These are phyloP conservation scores for Pythium volutum DNA, from an alignment of 352 stramenopile species.

Conservation along the genomic window DNA sequence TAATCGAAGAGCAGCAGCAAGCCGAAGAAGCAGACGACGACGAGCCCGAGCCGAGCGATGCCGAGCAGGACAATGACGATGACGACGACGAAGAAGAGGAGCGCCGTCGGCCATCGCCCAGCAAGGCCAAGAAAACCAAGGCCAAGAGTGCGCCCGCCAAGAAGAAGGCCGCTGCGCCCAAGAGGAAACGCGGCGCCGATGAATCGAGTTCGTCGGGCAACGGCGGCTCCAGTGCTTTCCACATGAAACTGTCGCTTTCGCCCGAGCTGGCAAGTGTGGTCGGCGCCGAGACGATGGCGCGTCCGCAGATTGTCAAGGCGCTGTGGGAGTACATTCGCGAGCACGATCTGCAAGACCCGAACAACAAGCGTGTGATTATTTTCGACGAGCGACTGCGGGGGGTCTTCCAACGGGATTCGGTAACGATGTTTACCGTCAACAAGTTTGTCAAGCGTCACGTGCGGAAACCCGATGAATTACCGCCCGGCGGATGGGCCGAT, in stretches of 20 bases:
- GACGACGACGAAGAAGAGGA: constrained; percentile 37
- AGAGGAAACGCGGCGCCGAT: constrained; percentile 41
- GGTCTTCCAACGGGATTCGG: constrained; percentile 77
- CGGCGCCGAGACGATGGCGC: constrained; percentile 77
- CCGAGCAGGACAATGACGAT: constrained; percentile 41
- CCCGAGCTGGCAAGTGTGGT: constrained; percentile 83
- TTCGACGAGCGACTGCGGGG: constrained; percentile 82
- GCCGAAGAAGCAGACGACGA: constrained; percentile 55
- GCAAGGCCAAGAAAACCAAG: constrained; percentile 35
- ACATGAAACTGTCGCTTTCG: constrained; percentile 68
- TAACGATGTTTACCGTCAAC: constrained; percentile 90
- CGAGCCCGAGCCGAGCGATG: constrained; percentile 37
- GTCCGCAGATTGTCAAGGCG: constrained; percentile 93
- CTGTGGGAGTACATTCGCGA: constrained; percentile 96
- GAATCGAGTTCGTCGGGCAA: constrained; percentile 2
- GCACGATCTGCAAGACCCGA: constrained; percentile 94
- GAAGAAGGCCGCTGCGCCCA: constrained; percentile 48
- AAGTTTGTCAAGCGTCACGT: constrained; percentile 88
- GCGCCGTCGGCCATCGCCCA: constrained; percentile 22
- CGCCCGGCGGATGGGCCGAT: constrained; percentile 61
- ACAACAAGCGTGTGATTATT: constrained; percentile 92
- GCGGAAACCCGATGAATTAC: constrained; percentile 65
- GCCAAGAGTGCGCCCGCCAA: constrained; percentile 32
- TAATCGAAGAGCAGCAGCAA: constrained; percentile 79
- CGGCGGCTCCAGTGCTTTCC: constrained; percentile 56